Percentiles rank a stretch among this genome's conserved stretches.
Evolutionary conservation across 1,139 yeast species (phyloP).

Genomic region (Geotrichum bryndzae): DNA sequence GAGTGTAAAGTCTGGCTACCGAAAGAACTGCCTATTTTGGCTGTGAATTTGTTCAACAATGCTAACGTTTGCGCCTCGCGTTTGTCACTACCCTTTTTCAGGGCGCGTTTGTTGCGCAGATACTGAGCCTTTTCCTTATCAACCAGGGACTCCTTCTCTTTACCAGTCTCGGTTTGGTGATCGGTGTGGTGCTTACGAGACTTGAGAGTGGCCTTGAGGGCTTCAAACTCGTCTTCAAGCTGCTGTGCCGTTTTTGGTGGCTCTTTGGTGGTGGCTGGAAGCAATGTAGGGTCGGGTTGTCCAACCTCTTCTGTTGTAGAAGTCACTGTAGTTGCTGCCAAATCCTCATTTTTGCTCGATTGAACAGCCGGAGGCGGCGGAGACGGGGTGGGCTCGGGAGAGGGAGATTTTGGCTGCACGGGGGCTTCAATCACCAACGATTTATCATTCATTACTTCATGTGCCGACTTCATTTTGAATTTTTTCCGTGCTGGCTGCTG

Average conservation of each 20-base stretch:
- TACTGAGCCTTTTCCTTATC: constrained; percentile 8
- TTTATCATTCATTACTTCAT: constrained; percentile 10
- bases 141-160: neutral
- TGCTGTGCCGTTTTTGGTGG: constrained; percentile 1
- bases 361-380: neutral
- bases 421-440: neutral
- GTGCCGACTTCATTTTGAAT: constrained; percentile 15
- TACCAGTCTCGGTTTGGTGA: neutral
- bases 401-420: neutral
- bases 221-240: constrained; percentile 4
- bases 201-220: neutral
- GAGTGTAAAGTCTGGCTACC: neutral
- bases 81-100: constrained; percentile 6
- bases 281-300: neutral
- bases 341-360: neutral
- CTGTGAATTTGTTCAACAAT: constrained; percentile 10
- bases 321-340: neutral
- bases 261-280: neutral
- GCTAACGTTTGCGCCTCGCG: constrained; percentile 16
- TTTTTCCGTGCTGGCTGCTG: neutral
- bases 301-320: neutral
- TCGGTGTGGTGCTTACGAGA: neutral
- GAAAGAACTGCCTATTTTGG: constrained; percentile 1
- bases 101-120: neutral
- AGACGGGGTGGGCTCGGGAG: neutral